Percentiles rank a stretch among this genome's conserved stretches.
Evolutionary conservation across 2,329 filamentous ascomycete genomes (phyloP).

Genomic region (Ophiostoma ips): DNA sequence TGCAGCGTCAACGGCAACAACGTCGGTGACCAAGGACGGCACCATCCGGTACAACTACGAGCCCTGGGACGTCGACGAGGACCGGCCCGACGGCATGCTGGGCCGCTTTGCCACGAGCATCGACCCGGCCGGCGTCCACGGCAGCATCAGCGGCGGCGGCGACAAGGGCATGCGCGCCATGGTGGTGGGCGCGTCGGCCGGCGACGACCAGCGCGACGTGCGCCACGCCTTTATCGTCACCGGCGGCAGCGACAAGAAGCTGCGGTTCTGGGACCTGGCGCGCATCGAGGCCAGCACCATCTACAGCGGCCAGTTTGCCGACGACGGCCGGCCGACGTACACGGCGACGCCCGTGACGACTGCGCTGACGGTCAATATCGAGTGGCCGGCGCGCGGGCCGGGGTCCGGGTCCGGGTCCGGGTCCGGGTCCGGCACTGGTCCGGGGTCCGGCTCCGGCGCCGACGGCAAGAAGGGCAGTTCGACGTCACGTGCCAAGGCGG

Average conservation of each 20-base stretch:
- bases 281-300: slow-evolving; percentile 65
- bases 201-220: slow-evolving; percentile 48
- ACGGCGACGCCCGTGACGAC: slow-evolving; percentile 47
- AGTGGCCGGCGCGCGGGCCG: slow-evolving; percentile 32
- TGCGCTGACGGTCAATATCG: slow-evolving; percentile 51
- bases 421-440: slow-evolving; percentile 11
- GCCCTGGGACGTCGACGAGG: slow-evolving; percentile 80
- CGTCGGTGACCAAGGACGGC: slow-evolving; percentile 31
- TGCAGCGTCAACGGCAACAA: not conserved
- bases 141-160: slow-evolving; percentile 24
- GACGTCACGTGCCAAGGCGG: not conserved
- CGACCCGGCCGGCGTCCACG: slow-evolving; percentile 38
- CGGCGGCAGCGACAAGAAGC: slow-evolving; percentile 75
- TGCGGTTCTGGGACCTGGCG: slow-evolving; percentile 85
- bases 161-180: slow-evolving; percentile 65
- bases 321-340: slow-evolving; percentile 63
- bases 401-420: not conserved
- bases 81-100: slow-evolving; percentile 75
- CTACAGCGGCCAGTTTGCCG: slow-evolving; percentile 61
- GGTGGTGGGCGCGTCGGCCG: slow-evolving; percentile 37
- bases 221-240: slow-evolving; percentile 76
- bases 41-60: slow-evolving; percentile 51
- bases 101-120: slow-evolving; percentile 67
- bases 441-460: slow-evolving; percentile 13
- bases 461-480: slow-evolving; percentile 10